These are phyloP conservation scores for Lachnellula suecica DNA, from an alignment of 2,329 filamentous ascomycete genomes.

Conservation along the genomic window DNA sequence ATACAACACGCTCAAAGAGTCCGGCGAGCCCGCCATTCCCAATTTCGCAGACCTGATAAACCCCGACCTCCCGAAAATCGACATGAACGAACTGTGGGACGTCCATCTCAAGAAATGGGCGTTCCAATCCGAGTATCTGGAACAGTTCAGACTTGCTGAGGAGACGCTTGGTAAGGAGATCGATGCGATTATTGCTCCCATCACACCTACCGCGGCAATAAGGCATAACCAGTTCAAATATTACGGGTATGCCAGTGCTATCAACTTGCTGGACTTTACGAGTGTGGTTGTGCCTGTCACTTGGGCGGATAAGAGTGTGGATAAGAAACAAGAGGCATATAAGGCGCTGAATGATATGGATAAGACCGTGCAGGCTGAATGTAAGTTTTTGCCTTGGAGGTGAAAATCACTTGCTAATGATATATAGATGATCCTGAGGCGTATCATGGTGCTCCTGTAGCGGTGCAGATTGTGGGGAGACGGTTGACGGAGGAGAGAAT, in stretches of 20 bases:
- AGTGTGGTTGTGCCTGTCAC: slow-evolving; percentile 44
- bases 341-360: slow-evolving; percentile 24
- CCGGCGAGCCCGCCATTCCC: slow-evolving; percentile 38
- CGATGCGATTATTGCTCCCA: slow-evolving; percentile 34
- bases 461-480: slow-evolving; percentile 28
- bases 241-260: slow-evolving; percentile 24
- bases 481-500: slow-evolving; percentile 29
- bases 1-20: slow-evolving; percentile 18
- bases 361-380: slow-evolving; percentile 25
- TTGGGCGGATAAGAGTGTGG: slow-evolving; percentile 39
- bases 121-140: slow-evolving; percentile 34
- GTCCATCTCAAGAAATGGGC: slow-evolving; percentile 26
- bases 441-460: slow-evolving; percentile 29
- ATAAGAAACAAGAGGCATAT: slow-evolving; percentile 27
- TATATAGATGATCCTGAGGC: slow-evolving; percentile 25
- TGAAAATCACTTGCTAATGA: slow-evolving; percentile 18
- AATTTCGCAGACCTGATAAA: slow-evolving; percentile 29
- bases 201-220: slow-evolving; percentile 33
- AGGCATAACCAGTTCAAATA: slow-evolving; percentile 27
- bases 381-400: slow-evolving; percentile 16
- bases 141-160: slow-evolving; percentile 30
- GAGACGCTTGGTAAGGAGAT: slow-evolving; percentile 28
- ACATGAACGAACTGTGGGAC: slow-evolving; percentile 26
- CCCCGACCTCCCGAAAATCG: slow-evolving; percentile 17
- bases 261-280: slow-evolving; percentile 32